Base-by-base conservation (phyloP, 257 asterid species). In the Misopates orontium region DNA sequence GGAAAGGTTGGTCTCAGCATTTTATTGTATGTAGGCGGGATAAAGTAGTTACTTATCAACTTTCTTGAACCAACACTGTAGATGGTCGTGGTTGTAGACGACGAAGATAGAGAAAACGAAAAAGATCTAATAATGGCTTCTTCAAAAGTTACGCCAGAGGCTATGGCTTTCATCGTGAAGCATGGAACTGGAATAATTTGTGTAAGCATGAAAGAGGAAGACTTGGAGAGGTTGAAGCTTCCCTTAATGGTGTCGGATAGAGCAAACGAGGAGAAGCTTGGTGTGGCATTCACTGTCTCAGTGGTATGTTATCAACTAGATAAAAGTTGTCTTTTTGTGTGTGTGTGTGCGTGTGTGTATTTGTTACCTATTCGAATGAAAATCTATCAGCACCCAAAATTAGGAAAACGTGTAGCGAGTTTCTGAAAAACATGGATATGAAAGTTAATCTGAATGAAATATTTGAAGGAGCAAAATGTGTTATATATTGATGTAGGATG, bases 111-210 rank as follows among this genome's bases (percentile, higher is more conserved):
- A 77, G 99, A 94, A 78, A 94, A 94, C 57, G 99, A 94, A 88
- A 97, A 97, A 64, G 99, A 90, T 78, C 71, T 94, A 19, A 84
- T 94, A 68, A 90, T 94, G 96, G 97, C 97, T 62, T 97, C 96
- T 36, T 83, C 96, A 11, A 90, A 85, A 82, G 99, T 87, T 62
- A 90, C 99, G 16, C 84, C 96, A 2, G 99, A 88, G 78, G 96
- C 96, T 19, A 88, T 90, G 97, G 97, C 99, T 59, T 94, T 94
- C 81, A 79, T 94, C 71, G 99, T 94, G 78, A 94, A 83, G 81
- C 91, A 94, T 59, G 95, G 97, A 65, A 94, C 97, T 60, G 99
- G 99, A 56, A 94, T 94, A 48, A 97, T 94, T 55, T 94, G 99
- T 68, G 99, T 94, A 68, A 94, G 99, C 86, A 94, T 94, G 97